Conservation (phyloP, 306 rosid genomes). For the Biancaea sappan region DNA sequence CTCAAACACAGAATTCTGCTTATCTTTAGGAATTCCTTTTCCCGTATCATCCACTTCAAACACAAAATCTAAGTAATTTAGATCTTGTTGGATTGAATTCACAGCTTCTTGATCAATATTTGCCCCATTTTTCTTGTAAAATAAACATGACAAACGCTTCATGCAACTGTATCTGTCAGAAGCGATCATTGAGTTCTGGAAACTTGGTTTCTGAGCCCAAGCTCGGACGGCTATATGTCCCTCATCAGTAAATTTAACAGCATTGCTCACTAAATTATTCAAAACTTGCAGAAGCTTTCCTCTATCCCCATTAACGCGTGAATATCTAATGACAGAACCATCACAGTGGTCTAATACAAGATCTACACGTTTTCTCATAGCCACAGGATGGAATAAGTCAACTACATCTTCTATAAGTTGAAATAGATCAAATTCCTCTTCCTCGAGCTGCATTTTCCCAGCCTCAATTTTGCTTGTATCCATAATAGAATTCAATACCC, state of each 20-base stretch:
- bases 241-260: slow-evolving; percentile 74
- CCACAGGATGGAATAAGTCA: slow-evolving; percentile 66
- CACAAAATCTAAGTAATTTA: slow-evolving; percentile 53
- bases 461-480: slow-evolving; percentile 88
- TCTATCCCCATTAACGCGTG: slow-evolving; percentile 69
- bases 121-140: slow-evolving; percentile 37
- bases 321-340: slow-evolving; percentile 53
- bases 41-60: slow-evolving; percentile 90
- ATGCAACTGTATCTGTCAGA: slow-evolving; percentile 23
- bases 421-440: slow-evolving; percentile 68
- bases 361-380: slow-evolving; percentile 68
- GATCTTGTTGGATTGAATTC: slow-evolving; percentile 39
- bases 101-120: slow-evolving; percentile 33
- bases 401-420: slow-evolving; percentile 70
- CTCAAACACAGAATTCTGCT: slow-evolving; percentile 60
- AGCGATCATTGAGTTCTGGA: slow-evolving; percentile 44
- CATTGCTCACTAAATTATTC: slow-evolving; percentile 74
- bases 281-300: slow-evolving; percentile 77
- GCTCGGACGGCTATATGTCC: slow-evolving; percentile 69
- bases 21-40: slow-evolving; percentile 87
- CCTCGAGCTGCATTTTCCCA: slow-evolving; percentile 79
- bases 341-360: slow-evolving; percentile 70
- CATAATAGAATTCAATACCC: slow-evolving; percentile 72
- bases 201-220: slow-evolving; percentile 55
- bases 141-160: slow-evolving; percentile 38